Evolutionary conservation across 176 grass and related monocot species (phyloP).

Genomic region (Phoenix dactylifera): DNA sequence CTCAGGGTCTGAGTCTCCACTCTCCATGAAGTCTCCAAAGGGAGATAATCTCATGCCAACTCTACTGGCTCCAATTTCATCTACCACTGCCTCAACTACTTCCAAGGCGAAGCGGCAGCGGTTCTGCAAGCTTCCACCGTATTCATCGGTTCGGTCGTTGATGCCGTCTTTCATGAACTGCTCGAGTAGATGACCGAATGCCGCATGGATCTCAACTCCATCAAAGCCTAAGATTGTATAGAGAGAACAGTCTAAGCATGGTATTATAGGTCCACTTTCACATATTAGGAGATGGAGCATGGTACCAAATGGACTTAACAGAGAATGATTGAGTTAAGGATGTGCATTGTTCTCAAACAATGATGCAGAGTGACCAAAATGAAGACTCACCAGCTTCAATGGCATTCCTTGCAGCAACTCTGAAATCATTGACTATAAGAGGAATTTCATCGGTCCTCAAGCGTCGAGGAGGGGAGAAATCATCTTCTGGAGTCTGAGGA

Average conservation of each 20-base stretch:
- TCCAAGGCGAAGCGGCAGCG: slow-evolving; percentile 35
- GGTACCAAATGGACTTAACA: too few relatives aligned
- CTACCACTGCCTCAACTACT: slow-evolving; percentile 11
- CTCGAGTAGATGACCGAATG: slow-evolving; percentile 24
- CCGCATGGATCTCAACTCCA: slow-evolving; percentile 33
- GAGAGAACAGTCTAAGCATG: too few relatives aligned
- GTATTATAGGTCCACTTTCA: too few relatives aligned
- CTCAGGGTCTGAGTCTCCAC: slow-evolving; percentile 26
- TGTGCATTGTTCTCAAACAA: too few relatives aligned
- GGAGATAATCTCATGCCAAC: slow-evolving; percentile 27
- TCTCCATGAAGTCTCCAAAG: slow-evolving; percentile 16
- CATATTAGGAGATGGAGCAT: too few relatives aligned
- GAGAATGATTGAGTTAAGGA: too few relatives aligned
- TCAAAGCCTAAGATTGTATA: slow-evolving; percentile 20
- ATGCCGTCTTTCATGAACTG: slow-evolving; percentile 40
- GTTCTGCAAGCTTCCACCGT: slow-evolving; percentile 2
- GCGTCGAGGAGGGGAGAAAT: slow-evolving; percentile 12
- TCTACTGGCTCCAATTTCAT: slow-evolving; percentile 18
- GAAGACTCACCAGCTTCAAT: slow-evolving; percentile 25
- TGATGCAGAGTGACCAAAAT: too few relatives aligned
- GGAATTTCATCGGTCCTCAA: slow-evolving; percentile 26
- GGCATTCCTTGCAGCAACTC: slow-evolving; percentile 25
- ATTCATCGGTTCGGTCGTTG: slow-evolving; percentile 20
- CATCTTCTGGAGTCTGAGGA: background rate
- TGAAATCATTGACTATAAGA: slow-evolving; percentile 17